Base-by-base conservation (phyloP, 2,329 filamentous ascomycete genomes). In the Blastomyces silverae region DNA sequence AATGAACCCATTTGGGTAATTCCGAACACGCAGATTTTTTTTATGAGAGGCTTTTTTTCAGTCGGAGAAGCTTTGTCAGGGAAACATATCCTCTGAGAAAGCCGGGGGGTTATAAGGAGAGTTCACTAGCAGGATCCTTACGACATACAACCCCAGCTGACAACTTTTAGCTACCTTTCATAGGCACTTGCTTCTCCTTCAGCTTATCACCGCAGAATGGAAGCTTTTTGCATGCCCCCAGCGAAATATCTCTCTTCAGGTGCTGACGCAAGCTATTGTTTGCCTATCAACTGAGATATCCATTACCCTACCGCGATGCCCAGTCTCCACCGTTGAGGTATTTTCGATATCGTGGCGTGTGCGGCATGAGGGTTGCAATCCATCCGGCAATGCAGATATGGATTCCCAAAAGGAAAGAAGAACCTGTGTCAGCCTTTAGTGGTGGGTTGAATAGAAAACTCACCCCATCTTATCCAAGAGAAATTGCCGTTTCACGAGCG, bases 321-420 rank as follows among this genome's bases (percentile, higher is more conserved):
- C 84, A 0, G 81, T 84, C 1, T 85, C 22, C 48, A 28, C 3
- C n/a, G 3, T 78, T 0, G 84, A 87, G 0, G 82, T 86, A 72
- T 89, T 90, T 69, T 89, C 86, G 64, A 90, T 86, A 69, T 89
- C 89, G 70, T 89, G 87, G 0, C 86, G 78, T 74, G 42, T 0
- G 53, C 10, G 11, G 10, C 62, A 61, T 37, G 7, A 31, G 44
- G 22, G 17, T 59, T 13, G 44, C 22, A 52, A 25, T 52, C 22
- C 4, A 25, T 52, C 48, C 13, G 39, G 17, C 25, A 8, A 46
- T 20, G 2, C 7, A n/a, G 10, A 37, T 34, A 15, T 15, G 53
- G 3, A 6, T 37, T 64, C 11, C 64, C 25, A 13, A 53, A 15
- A 25, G 20, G 11, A 39, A 42, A 48, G 44, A 10, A 13, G 28